Base-by-base conservation (phyloP, 306 rosid species). In the Vigna mungo region DNA sequence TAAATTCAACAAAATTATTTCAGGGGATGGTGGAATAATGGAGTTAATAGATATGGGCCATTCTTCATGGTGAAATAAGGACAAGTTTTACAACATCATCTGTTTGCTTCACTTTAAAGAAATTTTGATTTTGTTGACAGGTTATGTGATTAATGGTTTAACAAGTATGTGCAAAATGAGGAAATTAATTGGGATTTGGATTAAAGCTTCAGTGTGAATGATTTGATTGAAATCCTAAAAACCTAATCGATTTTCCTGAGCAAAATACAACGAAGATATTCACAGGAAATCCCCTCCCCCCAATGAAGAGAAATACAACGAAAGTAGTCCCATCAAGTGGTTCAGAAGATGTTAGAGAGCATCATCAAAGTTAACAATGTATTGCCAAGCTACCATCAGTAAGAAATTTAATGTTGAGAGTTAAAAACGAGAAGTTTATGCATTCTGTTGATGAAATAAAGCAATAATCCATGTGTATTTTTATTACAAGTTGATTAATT, bases 321-420 rank as follows among this genome's bases (percentile, higher is more conserved):
- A 66, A 11, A 67, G 44, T 6, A 25, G 67, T 54, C 52, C 13
- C 64, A 47, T 71, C 78, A 61, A 60, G 55, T 59, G 59, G 67
- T 32, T 18, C 44, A 60, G 20, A 37, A 58, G 62, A 49, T 72
- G 9, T 32, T 20, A 62, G 66, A 63, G 65, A 34, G n/a, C 18
- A 59, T 21, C 25, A 8, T 18, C 69, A 6, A 20, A 69, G 64
- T 71, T 23, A 63, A 76, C 48, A 76, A 0, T 53, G 44, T 43
- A 71, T 54, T n/a, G 20, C 49, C 46, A 55, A 58, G 53, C 20
- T 66, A 10, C 8, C n/a, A 25, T 39, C 56, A 7, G 37, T 15
- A 53, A 3, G 59, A 43, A 6, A 54, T 52, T 41, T 39, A 14
- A 36, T 34, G 41, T 0, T 34, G 37, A 27, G 37, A 27, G 32